Evolutionary conservation across 257 asterid species (phyloP).

Genomic region (Lithospermum erythrorhizon): DNA sequence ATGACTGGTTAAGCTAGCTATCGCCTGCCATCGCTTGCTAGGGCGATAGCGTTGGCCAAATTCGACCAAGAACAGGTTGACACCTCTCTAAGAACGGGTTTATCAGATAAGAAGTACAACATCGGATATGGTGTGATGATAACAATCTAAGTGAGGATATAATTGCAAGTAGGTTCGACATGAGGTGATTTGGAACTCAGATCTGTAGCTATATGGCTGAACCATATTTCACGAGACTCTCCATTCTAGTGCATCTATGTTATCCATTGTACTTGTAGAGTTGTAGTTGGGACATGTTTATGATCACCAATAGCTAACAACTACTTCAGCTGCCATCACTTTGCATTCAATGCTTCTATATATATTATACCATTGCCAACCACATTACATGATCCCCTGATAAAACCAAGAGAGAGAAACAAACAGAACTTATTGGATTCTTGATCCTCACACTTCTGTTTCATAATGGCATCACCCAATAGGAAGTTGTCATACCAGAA

Average conservation of each 20-base stretch:
- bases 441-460: background rate
- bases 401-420: background rate
- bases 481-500: slow-evolving; percentile 36
- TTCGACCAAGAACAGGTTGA: too few species aligned
- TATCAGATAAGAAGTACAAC: background rate
- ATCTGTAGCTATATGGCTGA: background rate
- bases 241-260: background rate
- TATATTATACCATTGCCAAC: slow-evolving; percentile 28
- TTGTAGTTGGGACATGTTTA: background rate
- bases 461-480: background rate
- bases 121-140: background rate
- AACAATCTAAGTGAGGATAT: background rate
- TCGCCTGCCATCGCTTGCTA: too few species aligned
- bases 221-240: background rate
- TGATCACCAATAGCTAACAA: background rate
- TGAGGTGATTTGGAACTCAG: background rate
- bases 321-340: background rate
- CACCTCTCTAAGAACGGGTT: too few species aligned
- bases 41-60: too few species aligned
- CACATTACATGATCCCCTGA: background rate
- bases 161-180: background rate
- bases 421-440: slow-evolving; percentile 2
- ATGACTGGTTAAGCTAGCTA: too few species aligned
- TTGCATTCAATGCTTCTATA: slow-evolving; percentile 30
- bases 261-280: background rate